Percentiles rank a stretch among this genome's conserved stretches.
Conservation (phyloP, 768 basidiomycete species). For the Russula ochroleuca region DNA sequence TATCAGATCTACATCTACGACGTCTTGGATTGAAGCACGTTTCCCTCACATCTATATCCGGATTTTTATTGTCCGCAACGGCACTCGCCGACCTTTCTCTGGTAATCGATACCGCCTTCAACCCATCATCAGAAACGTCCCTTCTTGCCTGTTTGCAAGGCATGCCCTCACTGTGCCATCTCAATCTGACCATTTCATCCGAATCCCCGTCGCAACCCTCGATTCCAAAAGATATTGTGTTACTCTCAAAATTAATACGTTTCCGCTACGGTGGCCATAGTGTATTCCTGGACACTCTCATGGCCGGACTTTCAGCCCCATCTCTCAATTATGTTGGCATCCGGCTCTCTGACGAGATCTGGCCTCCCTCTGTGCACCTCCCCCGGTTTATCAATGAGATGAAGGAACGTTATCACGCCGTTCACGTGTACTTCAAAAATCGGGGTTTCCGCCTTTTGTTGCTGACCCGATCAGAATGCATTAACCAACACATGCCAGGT, state of each 20-base stretch:
- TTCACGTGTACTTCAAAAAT: background rate
- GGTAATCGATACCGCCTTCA: too few relatives aligned
- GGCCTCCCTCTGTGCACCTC: background rate
- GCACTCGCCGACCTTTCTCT: background rate
- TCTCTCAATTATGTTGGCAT: background rate
- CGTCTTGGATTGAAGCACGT: background rate
- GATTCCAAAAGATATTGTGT: background rate
- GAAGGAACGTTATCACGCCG: background rate
- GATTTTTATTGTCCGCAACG: conserved; percentile 6
- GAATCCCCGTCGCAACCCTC: background rate
- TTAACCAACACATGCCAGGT: background rate
- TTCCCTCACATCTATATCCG: background rate
- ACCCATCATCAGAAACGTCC: too few relatives aligned
- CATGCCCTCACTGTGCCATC: background rate
- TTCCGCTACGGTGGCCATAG: background rate
- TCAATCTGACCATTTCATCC: background rate
- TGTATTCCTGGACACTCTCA: background rate
- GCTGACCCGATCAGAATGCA: background rate
- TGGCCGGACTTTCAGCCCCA: background rate
- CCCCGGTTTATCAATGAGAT: background rate
- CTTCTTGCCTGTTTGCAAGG: background rate
- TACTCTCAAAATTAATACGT: background rate
- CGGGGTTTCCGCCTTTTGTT: background rate
- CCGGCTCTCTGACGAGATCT: fast-evolving
- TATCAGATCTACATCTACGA: background rate